Conservation (phyloP, 169 alveolate species). For the Miamiensis avidus region DNA sequence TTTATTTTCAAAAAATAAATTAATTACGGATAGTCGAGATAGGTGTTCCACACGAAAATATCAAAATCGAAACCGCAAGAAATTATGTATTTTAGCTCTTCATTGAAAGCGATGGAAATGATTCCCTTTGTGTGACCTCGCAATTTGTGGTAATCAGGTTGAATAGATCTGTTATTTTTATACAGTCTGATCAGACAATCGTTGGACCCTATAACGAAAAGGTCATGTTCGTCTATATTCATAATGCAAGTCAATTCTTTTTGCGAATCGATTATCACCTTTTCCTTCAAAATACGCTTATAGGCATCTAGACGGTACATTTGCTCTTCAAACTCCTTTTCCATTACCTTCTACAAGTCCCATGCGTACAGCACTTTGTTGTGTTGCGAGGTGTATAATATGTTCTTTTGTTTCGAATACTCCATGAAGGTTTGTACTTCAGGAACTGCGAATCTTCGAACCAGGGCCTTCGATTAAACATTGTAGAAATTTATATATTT, state of each 20-base stretch:
- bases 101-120: not conserved
- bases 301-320: not conserved
- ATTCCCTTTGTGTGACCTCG: conserved; percentile 13
- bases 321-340: not conserved
- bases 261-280: not conserved
- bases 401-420: not conserved
- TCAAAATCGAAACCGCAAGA: conserved; percentile 18
- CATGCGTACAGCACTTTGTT: not conserved
- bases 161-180: not conserved
- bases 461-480: not conserved
- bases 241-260: conserved; percentile 9
- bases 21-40: not conserved
- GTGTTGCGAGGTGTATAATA: not conserved
- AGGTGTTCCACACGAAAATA: conserved; percentile 11
- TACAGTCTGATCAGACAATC: conserved; percentile 5
- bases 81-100: not conserved
- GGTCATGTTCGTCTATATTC: not conserved
- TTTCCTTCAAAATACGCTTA: too few species aligned
- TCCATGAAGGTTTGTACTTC: conserved; percentile 5
- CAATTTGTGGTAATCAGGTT: conserved; percentile 4
- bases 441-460: conserved; percentile 14
- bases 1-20: not conserved
- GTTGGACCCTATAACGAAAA: not conserved
- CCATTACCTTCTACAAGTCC: not conserved
- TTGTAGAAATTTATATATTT: conserved; percentile 4